Evolutionary conservation across 228 moss, liverwort and hornwort genomes (phyloP).

Genomic region (Sphagnum fallax): DNA sequence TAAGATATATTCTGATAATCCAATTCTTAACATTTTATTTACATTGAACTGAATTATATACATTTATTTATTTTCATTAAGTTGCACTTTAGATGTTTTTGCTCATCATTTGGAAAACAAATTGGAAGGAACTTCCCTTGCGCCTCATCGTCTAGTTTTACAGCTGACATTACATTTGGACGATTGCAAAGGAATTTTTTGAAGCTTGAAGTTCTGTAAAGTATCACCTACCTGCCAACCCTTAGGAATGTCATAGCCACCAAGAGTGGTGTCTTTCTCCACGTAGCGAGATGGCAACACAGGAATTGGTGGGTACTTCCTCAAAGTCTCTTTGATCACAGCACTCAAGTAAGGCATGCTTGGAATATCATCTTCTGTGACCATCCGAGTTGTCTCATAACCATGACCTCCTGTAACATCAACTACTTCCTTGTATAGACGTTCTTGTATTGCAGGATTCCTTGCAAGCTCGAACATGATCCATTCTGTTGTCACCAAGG

Average conservation of each 20-base stretch:
- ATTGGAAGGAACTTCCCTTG: too few species aligned
- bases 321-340: conserved; percentile 37
- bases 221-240: conserved; percentile 18
- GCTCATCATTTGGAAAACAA: too few species aligned
- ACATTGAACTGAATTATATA: too few species aligned
- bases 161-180: too few species aligned
- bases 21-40: too few species aligned
- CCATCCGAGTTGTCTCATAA: conserved; percentile 31
- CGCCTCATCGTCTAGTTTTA: too few species aligned
- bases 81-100: too few species aligned
- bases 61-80: too few species aligned
- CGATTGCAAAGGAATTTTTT: too few species aligned
- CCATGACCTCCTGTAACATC: conserved; percentile 26
- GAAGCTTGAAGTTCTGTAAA: neutral
- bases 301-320: conserved; percentile 46
- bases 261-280: conserved; percentile 49
- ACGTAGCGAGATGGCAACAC: conserved; percentile 47
- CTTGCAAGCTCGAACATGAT: conserved; percentile 16
- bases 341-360: too few species aligned
- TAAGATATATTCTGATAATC: too few species aligned
- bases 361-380: conserved; percentile 60
- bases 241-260: conserved; percentile 60
- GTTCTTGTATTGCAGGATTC: conserved; percentile 37
- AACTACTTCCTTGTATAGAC: conserved; percentile 39
- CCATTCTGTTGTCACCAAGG: conserved; percentile 36